Conservation (phyloP, 306 rosid species). For the Medicago lupulina region DNA sequence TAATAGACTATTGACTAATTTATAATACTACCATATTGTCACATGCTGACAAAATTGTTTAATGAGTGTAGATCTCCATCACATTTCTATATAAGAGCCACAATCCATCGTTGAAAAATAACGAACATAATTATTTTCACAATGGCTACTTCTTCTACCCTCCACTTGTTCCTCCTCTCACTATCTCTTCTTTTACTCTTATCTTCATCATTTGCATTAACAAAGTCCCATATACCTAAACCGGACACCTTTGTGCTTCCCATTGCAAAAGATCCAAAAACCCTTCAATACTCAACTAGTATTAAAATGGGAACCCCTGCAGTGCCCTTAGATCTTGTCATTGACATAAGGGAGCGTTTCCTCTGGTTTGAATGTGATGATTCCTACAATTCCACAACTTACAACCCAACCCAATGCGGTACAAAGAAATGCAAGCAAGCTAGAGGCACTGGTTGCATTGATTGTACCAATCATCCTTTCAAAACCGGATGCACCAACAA, state of each 20-base stretch:
- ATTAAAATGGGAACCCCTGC: slow-evolving; percentile 48
- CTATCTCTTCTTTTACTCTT: not conserved
- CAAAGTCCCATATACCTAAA: not conserved
- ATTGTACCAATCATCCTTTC: slow-evolving; percentile 39
- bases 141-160: slow-evolving; percentile 34
- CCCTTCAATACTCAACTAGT: slow-evolving; percentile 47
- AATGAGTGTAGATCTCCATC: not conserved
- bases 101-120: not conserved
- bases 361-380: slow-evolving; percentile 47
- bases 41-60: slow-evolving; percentile 17
- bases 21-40: not conserved
- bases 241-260: slow-evolving; percentile 42
- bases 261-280: slow-evolving; percentile 40
- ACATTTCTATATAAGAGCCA: slow-evolving; percentile 1
- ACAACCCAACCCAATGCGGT: slow-evolving; percentile 10
- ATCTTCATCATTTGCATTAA: slow-evolving; percentile 12
- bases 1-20: not conserved
- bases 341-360: slow-evolving; percentile 49
- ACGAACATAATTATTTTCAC: not conserved
- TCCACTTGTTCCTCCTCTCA: slow-evolving; percentile 27
- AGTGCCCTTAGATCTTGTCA: not conserved
- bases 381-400: slow-evolving; percentile 41
- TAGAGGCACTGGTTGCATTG: slow-evolving; percentile 31
- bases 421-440: slow-evolving; percentile 32
- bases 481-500: slow-evolving; percentile 43